phyloP scores from a whole-genome alignment of 2,329 filamentous ascomycete species.

The Fusarium pseudoanthophilum region DNA sequence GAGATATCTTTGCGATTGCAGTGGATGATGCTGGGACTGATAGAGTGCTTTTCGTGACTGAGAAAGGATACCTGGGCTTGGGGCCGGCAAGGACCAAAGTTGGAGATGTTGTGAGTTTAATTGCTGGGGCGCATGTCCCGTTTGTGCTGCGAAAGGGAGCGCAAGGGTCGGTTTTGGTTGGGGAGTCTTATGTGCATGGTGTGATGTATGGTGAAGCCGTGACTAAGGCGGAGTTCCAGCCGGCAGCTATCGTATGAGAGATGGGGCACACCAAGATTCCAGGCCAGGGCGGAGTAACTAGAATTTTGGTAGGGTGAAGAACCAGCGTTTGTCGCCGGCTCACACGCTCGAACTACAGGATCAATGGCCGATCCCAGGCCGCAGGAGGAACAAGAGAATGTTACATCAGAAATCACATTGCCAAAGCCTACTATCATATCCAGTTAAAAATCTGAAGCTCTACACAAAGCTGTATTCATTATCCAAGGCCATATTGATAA shows the following conservation, averaged over 20 bases:
- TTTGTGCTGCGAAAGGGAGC: not conserved
- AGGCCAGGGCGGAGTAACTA: not conserved
- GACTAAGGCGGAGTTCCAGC: too few relatives aligned
- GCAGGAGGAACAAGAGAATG: not conserved
- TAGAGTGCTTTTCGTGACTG: not conserved
- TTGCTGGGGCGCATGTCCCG: conserved; percentile 8
- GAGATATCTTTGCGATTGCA: conserved; percentile 12
- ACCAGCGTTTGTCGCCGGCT: too few relatives aligned
- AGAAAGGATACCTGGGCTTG: not conserved
- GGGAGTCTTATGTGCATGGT: not conserved
- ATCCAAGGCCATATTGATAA: too few relatives aligned
- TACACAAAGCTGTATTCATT: not conserved
- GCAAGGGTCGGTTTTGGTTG: not conserved
- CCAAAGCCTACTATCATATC: not conserved
- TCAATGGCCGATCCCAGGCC: not conserved
- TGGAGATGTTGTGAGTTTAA: not conserved
- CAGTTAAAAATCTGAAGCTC: not conserved
- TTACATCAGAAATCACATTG: not conserved
- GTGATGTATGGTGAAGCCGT: conserved; percentile 1
- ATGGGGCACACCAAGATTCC: not conserved
- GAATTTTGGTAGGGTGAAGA: not conserved
- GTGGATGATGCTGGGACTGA: conserved; percentile 9
- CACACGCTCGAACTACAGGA: not conserved
- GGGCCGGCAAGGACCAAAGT: not conserved
- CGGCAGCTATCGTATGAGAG: too few relatives aligned